phyloP scores from a whole-genome alignment of 352 stramenopile genomes.

The Phytophthora megakarya region DNA sequence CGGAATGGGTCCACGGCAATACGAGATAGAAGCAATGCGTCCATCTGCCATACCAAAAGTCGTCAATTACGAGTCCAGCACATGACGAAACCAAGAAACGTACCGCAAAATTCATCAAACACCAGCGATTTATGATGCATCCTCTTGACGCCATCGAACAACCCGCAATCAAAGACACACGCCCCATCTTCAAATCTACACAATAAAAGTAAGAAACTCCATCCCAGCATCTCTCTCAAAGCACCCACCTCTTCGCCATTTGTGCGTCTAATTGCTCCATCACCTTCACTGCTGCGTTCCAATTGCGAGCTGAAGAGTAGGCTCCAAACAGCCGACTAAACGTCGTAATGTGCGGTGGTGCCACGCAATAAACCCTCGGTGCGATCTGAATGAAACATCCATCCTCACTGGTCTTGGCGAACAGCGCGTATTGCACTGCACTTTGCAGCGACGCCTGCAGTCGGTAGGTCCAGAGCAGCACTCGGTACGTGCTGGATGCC shows the following conservation, averaged over 20 bases:
- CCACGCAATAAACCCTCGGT: constrained; percentile 77
- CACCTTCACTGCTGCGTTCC: constrained; percentile 75
- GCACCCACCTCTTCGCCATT: constrained; percentile 63
- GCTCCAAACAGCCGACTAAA: constrained; percentile 76
- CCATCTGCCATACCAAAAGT: constrained; percentile 77
- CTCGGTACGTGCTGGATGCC: constrained; percentile 67
- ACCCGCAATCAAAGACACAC: constrained; percentile 85
- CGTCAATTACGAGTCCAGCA: too few relatives aligned
- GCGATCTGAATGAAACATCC: constrained; percentile 84
- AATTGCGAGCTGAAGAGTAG: constrained; percentile 62
- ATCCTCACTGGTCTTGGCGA: constrained; percentile 81
- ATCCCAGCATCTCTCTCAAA: constrained; percentile 3
- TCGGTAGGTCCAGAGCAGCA: constrained; percentile 82
- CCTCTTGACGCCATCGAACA: constrained; percentile 85
- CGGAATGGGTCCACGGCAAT: constrained; percentile 68
- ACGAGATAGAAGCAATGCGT: constrained; percentile 80
- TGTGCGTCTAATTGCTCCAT: constrained; percentile 67
- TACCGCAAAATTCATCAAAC: constrained; percentile 88
- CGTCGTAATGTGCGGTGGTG: constrained; percentile 77
- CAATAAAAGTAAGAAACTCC: background rate
- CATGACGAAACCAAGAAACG: constrained; percentile 13
- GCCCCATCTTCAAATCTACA: constrained; percentile 76
- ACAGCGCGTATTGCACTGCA: constrained; percentile 74
- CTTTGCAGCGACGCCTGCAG: constrained; percentile 77
- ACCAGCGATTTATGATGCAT: constrained; percentile 82